Evolutionary conservation across 805 yeast species (phyloP), one percentile per base, ranked within the genome.

Genomic region (Yamadazyma olivae): DNA sequence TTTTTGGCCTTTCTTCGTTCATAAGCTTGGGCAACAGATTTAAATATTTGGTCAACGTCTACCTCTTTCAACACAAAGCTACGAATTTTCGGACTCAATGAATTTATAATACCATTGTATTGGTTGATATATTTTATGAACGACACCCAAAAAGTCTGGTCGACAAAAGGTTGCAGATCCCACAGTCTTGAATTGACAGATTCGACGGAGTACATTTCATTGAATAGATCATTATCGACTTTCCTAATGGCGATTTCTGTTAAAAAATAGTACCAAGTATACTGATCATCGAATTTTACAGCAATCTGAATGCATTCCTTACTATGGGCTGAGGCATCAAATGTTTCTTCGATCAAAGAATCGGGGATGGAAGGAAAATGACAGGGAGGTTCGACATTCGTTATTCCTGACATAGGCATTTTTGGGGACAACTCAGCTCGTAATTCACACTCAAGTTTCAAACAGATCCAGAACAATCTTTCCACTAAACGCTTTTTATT

Each of bases 161-260:
- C 32, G 5, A 42, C 41, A 38, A 60, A 63, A 17, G 45, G 39
- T 0, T 45, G 41, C 27, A 41, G 46, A 27, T 56, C 62, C 61
- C 67, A 63, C 4, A 39, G 25, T 5, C 28, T 29, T 5, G 40
- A 30, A 5, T 35, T 22, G 2, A 30, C 26, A 6, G 41, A 31
- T 16, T 44, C 49, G 22, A 39, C 40, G 0, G 56, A 41, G 38
- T 49, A 61, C 7, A 61, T 31, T 21, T 65, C 69, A 40, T 63
- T 61, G 38, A 45, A 59, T 50, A 65, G 46, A 18, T 42, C 49
- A 44, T 65, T 65, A 38, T 64, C 71, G 14, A 64, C 53, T 44
- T 64, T 64, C 19, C 70, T 44, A 14, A 62, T 59, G 0, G 71
- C 71, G 5, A 61, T 52, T 39, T 65, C 71, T 0, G 69, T 64